Percentiles rank a stretch among this genome's conserved stretches.
Evolutionary conservation across 1,139 yeast species (phyloP).

Genomic region (Yamadazyma membranifaciens): DNA sequence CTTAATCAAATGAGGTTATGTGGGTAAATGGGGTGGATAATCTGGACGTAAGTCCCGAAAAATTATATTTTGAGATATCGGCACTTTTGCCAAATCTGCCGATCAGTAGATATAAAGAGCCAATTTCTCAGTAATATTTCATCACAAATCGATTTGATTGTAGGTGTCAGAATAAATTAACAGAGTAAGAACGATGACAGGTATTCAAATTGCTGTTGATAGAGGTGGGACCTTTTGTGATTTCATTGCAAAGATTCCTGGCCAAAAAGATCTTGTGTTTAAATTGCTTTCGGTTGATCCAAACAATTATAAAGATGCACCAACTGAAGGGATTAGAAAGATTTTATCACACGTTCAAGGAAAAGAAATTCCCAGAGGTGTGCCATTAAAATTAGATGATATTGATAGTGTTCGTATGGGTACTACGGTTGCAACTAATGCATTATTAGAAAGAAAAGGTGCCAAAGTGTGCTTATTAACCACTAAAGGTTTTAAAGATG

Average conservation of each 20-base stretch:
- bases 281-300: conserved; percentile 88
- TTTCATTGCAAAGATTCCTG: conserved; percentile 55
- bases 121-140: not conserved
- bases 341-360: conserved; percentile 61
- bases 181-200: conserved; percentile 2
- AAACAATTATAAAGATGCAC: conserved; percentile 81
- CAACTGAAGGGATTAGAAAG: conserved; percentile 84
- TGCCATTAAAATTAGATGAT: conserved; percentile 27
- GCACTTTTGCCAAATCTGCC: conserved; percentile 1
- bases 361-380: conserved; percentile 42
- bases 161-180: not conserved
- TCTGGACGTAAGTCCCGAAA: no score
- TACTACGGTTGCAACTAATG: conserved; percentile 42
- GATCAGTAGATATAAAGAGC: not conserved
- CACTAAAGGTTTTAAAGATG: conserved; percentile 52
- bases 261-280: conserved; percentile 38
- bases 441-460: conserved; percentile 49
- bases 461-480: conserved; percentile 50
- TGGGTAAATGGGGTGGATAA: no score
- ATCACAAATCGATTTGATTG: not conserved
- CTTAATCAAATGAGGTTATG: no score
- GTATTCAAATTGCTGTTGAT: conserved; percentile 33
- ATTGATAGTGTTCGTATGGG: conserved; percentile 39
- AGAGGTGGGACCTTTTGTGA: conserved; percentile 92
- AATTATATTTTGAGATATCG: not conserved